Evolutionary conservation across 2,329 filamentous ascomycete species (phyloP).

Genomic region (Alternaria alternata): DNA sequence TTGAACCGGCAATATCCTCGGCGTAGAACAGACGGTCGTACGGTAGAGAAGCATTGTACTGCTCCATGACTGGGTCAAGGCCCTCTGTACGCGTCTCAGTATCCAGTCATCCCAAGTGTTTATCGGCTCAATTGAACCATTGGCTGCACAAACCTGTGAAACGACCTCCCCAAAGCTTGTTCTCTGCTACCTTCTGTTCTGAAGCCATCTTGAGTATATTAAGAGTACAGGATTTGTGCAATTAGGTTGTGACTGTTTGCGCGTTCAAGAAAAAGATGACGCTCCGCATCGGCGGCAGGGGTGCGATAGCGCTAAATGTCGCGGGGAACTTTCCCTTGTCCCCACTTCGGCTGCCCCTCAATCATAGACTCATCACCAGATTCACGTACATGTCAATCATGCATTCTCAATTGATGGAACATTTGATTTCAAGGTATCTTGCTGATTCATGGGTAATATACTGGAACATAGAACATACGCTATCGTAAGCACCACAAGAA

Average conservation of each 20-base stretch:
- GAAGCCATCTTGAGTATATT: constrained; percentile 37
- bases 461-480: background rate
- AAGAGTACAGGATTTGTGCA: background rate
- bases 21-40: constrained; percentile 81
- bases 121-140: background rate
- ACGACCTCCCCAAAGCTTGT: constrained; percentile 51
- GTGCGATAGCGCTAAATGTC: constrained; percentile 11
- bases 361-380: background rate
- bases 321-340: constrained; percentile 12
- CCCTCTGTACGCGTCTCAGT: constrained; percentile 63
- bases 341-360: constrained; percentile 2
- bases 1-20: constrained; percentile 80
- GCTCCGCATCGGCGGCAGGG: constrained; percentile 38
- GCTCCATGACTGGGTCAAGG: constrained; percentile 84
- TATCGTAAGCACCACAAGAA: background rate
- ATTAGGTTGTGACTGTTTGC: constrained; percentile 33
- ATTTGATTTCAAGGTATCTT: no score
- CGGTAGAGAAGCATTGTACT: constrained; percentile 83
- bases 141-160: constrained; percentile 27
- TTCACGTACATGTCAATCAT: background rate
- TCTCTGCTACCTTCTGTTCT: constrained; percentile 48
- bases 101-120: constrained; percentile 7
- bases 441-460: background rate
- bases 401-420: background rate
- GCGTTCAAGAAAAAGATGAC: constrained; percentile 33